phyloP scores from a whole-genome alignment of 805 yeast species.

The Teunomyces pallodes region DNA sequence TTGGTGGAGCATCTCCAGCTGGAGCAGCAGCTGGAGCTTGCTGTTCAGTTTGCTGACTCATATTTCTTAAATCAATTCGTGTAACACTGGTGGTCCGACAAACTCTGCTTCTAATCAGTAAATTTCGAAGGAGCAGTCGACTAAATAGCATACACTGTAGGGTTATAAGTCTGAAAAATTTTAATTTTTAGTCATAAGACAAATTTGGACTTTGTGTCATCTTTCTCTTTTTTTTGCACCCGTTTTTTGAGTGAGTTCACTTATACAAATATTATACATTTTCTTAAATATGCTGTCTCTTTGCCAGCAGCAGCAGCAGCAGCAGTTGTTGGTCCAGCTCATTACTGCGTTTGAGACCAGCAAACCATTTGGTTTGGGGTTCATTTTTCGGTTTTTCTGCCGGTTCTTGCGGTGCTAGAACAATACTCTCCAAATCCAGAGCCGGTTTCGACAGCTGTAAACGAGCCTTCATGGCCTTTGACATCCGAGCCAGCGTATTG shows the following conservation, averaged over 20 bases:
- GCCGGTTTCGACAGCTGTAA: slow-evolving; percentile 20
- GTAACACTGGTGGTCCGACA: neutral
- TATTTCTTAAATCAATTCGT: slow-evolving; percentile 2
- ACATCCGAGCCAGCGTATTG: slow-evolving; percentile 55
- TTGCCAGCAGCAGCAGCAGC: neutral
- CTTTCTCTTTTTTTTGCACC: neutral
- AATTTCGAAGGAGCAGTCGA: slow-evolving; percentile 4
- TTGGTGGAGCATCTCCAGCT: slow-evolving; percentile 16
- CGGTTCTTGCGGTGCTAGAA: slow-evolving; percentile 9
- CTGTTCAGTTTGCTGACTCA: slow-evolving; percentile 8
- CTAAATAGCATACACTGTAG: slow-evolving; percentile 3
- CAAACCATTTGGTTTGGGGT: slow-evolving; percentile 16
- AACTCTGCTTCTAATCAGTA: slow-evolving; percentile 3
- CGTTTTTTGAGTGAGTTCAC: neutral
- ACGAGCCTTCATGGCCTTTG: slow-evolving; percentile 58
- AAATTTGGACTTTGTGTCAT: slow-evolving; percentile 7
- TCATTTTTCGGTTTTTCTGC: neutral
- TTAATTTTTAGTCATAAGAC: slow-evolving; percentile 10
- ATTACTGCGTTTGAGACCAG: slow-evolving; percentile 17
- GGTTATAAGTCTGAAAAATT: neutral
- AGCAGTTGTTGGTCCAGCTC: neutral
- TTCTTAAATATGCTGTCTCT: neutral
- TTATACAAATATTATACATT: neutral
- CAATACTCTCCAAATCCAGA: slow-evolving; percentile 15
- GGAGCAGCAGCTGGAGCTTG: slow-evolving; percentile 10